Evolutionary conservation across 2,329 filamentous ascomycete genomes (phyloP).

Genomic region (Diaporthe citri): DNA sequence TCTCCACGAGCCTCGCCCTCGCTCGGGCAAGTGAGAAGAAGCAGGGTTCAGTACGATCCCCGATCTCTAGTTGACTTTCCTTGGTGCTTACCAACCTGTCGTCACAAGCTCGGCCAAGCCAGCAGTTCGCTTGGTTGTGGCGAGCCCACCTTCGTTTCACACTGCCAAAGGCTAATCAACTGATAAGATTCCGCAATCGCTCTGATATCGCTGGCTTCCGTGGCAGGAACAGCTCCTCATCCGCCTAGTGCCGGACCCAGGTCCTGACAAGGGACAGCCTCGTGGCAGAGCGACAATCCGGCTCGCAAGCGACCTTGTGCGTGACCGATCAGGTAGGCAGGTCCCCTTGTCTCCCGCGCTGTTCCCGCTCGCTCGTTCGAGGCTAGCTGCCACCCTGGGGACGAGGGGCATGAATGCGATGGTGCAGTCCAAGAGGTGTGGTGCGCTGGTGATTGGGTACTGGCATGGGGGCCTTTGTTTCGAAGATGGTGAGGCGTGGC

Average conservation of each 20-base stretch:
- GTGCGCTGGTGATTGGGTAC: slow-evolving; percentile 24
- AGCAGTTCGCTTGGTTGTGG: slow-evolving; percentile 27
- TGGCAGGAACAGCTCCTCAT: not conserved
- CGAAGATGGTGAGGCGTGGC: slow-evolving; percentile 32
- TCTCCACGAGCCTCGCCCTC: not conserved
- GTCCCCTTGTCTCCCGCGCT: not conserved
- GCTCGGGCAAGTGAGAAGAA: not conserved
- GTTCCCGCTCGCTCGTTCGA: slow-evolving; percentile 26
- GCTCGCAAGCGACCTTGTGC: slow-evolving; percentile 17
- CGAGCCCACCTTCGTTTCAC: slow-evolving; percentile 27
- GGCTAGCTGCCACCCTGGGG: not conserved
- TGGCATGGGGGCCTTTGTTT: slow-evolving; percentile 27
- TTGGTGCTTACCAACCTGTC: slow-evolving; percentile 20
- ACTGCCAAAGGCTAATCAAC: slow-evolving; percentile 26
- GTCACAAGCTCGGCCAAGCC: slow-evolving; percentile 29
- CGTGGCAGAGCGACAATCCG: not conserved
- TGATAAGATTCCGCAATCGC: slow-evolving; percentile 31
- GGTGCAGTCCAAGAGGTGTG: slow-evolving; percentile 26
- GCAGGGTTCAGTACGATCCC: slow-evolving; percentile 1
- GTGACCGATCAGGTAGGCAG: slow-evolving; percentile 9
- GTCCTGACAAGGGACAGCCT: not conserved
- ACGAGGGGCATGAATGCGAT: slow-evolving; percentile 24
- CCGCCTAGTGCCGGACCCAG: not conserved
- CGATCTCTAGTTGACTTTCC: not conserved
- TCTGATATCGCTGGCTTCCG: not conserved